Conservation (phyloP, 371 early-diverging fungal genomes). For the Mitosporidium daphniae region DNA sequence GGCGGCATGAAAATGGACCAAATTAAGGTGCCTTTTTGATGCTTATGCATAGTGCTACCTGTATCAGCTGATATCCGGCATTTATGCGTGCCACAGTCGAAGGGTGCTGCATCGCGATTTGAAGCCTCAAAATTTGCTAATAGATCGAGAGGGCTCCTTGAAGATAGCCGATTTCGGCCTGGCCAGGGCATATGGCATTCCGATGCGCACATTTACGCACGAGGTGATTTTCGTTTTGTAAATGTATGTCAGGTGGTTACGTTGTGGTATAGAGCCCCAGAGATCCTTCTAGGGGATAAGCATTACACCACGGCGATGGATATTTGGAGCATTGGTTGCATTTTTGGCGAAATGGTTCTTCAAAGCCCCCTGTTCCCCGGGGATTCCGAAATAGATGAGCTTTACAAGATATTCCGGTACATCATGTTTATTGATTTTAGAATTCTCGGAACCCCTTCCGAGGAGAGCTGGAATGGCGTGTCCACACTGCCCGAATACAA, state of each 20-base stretch:
- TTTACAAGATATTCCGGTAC: constrained; percentile 50
- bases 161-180: constrained; percentile 83
- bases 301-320: constrained; percentile 69
- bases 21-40: constrained; percentile 15
- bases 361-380: constrained; percentile 59
- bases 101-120: constrained; percentile 6
- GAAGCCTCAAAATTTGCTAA: constrained; percentile 25
- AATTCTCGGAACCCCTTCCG: constrained; percentile 59
- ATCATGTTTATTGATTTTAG: constrained; percentile 2
- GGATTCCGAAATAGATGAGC: constrained; percentile 87
- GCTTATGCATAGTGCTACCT: constrained; percentile 29
- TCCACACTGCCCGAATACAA: constrained; percentile 39
- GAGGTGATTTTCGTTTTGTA: constrained; percentile 14
- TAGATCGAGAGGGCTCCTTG: constrained; percentile 40
- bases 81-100: constrained; percentile 19
- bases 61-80: constrained; percentile 38
- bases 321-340: constrained; percentile 92
- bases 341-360: constrained; percentile 70
- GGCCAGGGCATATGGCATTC: constrained; percentile 47
- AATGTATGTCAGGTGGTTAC: constrained; percentile 35
- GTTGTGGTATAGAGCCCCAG: constrained; percentile 84
- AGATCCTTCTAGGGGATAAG: constrained; percentile 51
- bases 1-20: constrained; percentile 16
- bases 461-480: constrained; percentile 54
- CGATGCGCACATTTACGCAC: constrained; percentile 59